Evolutionary conservation across 2,329 filamentous ascomycete species (phyloP).

Genomic region (Fusarium succisae): DNA sequence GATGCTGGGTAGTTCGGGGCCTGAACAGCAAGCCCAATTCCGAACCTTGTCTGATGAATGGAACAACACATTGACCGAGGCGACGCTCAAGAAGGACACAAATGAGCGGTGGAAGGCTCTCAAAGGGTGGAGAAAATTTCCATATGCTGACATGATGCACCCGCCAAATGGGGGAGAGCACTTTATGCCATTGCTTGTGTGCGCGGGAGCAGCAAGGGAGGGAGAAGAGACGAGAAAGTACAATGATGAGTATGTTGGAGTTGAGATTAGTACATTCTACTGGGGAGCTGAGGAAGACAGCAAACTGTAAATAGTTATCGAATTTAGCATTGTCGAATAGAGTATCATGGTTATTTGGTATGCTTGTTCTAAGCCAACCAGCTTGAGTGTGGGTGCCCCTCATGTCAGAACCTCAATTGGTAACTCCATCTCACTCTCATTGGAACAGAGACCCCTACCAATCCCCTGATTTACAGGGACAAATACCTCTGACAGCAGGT

Average conservation of each 20-base stretch:
- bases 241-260: constrained; percentile 58
- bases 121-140: constrained; percentile 58
- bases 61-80: constrained; percentile 57
- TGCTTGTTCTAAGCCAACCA: constrained; percentile 16
- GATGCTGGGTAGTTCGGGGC: constrained; percentile 40
- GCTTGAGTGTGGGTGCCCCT: not conserved
- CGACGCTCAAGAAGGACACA: constrained; percentile 46
- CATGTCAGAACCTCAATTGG: not conserved
- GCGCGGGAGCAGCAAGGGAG: constrained; percentile 60
- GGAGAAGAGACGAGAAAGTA: constrained; percentile 55
- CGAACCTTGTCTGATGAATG: constrained; percentile 49
- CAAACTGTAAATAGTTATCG: not conserved
- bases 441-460: constrained; percentile 6
- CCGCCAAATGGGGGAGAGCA: constrained; percentile 64
- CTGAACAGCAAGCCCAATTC: constrained; percentile 38
- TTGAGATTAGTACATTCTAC: constrained; percentile 65
- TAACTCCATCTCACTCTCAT: constrained; percentile 1
- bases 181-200: constrained; percentile 67
- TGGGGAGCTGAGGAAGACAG: constrained; percentile 53
- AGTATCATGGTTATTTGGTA: not conserved
- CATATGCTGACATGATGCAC: constrained; percentile 62
- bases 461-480: constrained; percentile 30
- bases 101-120: constrained; percentile 53
- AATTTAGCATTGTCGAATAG: not conserved
- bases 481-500: not conserved